Conservation (phyloP, 2,329 filamentous ascomycete species). For the Paecilomyces sp. region DNA sequence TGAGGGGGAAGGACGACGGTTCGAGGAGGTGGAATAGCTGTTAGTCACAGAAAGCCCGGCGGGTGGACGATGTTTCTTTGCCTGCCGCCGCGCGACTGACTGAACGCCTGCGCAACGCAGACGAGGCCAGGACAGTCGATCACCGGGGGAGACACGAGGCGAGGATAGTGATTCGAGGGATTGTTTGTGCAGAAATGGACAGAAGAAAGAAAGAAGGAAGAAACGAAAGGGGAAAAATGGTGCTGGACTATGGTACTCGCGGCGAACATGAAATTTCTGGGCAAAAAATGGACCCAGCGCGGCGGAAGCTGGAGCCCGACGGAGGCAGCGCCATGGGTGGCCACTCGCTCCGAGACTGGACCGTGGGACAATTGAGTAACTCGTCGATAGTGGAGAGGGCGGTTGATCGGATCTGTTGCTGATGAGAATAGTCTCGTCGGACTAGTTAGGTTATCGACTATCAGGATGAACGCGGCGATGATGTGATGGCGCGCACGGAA, state of each 20-base stretch:
- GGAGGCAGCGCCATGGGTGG: constrained; percentile 1
- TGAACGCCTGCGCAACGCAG: neutral
- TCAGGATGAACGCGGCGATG: neutral
- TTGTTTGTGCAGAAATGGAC: neutral
- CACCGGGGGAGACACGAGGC: neutral
- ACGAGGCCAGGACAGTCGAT: neutral
- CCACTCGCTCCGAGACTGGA: neutral
- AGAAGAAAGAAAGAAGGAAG: neutral
- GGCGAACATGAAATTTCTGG: neutral
- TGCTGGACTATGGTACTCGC: neutral
- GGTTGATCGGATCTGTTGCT: neutral
- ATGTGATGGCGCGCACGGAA: neutral
- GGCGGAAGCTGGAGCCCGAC: constrained; percentile 1
- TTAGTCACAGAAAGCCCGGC: constrained; percentile 10
- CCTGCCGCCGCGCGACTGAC: constrained; percentile 1
- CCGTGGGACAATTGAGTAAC: neutral
- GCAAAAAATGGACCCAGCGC: neutral
- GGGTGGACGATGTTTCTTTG: constrained; percentile 2
- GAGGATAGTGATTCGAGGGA: neutral
- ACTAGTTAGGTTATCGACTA: neutral
- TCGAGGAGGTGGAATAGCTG: constrained; percentile 5
- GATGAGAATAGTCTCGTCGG: neutral
- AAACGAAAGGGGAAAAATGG: neutral
- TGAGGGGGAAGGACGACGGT: constrained; percentile 1
- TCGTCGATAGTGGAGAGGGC: neutral